Evolutionary conservation across 192 early-diverging fungal genomes (phyloP), one percentile per base, ranked within the genome.

Genomic region (Lobulomyces angularis): DNA sequence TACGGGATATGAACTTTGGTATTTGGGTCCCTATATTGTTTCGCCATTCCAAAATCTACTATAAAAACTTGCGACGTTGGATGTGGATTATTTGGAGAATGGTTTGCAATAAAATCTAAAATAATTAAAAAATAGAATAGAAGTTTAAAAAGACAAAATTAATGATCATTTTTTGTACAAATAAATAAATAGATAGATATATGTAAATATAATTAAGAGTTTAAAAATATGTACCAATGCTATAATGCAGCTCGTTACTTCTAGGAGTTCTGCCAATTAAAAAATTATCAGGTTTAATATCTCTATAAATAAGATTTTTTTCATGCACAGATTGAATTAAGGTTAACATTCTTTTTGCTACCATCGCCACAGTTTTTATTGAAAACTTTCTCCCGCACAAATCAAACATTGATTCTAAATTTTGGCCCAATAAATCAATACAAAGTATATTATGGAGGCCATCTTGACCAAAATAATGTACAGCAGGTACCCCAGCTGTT

Each of bases 21-120:
- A 48, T 76, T 83, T 24, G 86, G 84, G 48, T 87, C 84, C 17
- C 84, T 69, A 42, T 90, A 90, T 40, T 84, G 74, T 60, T 90
- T 90, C 21, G 86, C 86, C 82, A 90, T 84, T 27, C 86, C 86
- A 65, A 90, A 88, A 62, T 90, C 86, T 43, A 90, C 76, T 46
- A 86, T 74, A 48, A 73, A 80, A 11, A 90, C 35, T 32, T 16
- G 16, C 16, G 31, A 32, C 16, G 12, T 32, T 32, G 31, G 54
- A 50, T 71, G 68, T 5, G 68, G 51, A 69, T 56, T 43, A 75
- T 82, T 31, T 65, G 45, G 31, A 14, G 62, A 66, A 46, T 71
- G 68, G 45, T 70, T 71, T 22, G 65, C 39, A 7, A 71, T 45
- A 37, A 71, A n/a, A n/a, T n/a, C n/a, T n/a, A n/a, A n/a, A n/a